phyloP scores from a whole-genome alignment of 2,329 filamentous ascomycete species.

The Aspergillus fructus region DNA sequence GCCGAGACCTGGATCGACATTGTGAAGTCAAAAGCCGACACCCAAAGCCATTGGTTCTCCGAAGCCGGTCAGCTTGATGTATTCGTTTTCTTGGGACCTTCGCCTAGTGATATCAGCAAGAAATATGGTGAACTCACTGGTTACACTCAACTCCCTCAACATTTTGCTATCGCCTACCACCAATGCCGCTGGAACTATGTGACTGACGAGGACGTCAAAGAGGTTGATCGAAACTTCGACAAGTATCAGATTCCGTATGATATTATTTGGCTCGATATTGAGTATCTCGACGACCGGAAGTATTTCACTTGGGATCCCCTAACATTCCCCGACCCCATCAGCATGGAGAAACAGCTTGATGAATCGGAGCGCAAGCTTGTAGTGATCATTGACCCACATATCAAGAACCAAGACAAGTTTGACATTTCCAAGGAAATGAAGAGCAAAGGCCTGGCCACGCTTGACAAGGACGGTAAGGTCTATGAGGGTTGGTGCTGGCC shows the following conservation, averaged over 20 bases:
- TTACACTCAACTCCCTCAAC: constrained; percentile 84
- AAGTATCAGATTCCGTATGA: constrained; percentile 95
- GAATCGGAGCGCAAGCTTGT: constrained; percentile 86
- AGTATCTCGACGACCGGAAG: constrained; percentile 95
- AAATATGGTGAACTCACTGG: constrained; percentile 89
- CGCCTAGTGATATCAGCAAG: constrained; percentile 75
- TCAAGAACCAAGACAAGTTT: constrained; percentile 87
- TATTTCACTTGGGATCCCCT: constrained; percentile 97
- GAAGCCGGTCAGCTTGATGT: constrained; percentile 86
- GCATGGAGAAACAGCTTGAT: constrained; percentile 86
- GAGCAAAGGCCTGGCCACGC: constrained; percentile 76
- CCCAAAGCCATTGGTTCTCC: constrained; percentile 94
- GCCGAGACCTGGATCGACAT: constrained; percentile 98
- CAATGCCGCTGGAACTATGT: constrained; percentile 99
- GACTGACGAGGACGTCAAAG: constrained; percentile 92
- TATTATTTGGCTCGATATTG: constrained; percentile 97
- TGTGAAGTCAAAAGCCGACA: constrained; percentile 76
- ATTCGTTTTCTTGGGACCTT: constrained; percentile 91
- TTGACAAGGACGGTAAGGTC: constrained; percentile 83
- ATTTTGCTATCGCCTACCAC: constrained; percentile 90
- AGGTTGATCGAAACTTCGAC: constrained; percentile 95
- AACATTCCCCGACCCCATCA: constrained; percentile 79
- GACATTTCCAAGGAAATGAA: constrained; percentile 76
- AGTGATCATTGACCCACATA: constrained; percentile 93
- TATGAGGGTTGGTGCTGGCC: constrained; percentile 99